Conservation (phyloP, 2,329 filamentous ascomycete species). For the Neospermospora avenae region DNA sequence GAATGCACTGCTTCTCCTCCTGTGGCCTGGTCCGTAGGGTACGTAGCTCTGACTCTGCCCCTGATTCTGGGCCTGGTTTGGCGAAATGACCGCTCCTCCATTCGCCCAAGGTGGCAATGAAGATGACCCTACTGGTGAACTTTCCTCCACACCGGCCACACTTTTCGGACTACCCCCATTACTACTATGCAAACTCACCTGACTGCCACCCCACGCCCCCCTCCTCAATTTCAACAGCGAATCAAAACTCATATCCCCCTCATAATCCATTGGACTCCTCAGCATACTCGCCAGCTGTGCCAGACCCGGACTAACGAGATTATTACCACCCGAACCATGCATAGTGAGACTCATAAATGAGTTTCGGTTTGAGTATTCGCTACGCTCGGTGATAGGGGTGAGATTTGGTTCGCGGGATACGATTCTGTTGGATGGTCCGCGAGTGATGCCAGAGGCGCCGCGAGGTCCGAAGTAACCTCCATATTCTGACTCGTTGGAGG, state of each 20-base stretch:
- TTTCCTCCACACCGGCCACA: constrained; percentile 25
- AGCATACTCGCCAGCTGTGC: constrained; percentile 68
- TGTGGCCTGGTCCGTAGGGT: constrained; percentile 8
- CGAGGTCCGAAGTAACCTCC: constrained; percentile 88
- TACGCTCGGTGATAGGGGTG: constrained; percentile 93
- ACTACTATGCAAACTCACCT: constrained; percentile 64
- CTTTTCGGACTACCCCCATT: constrained; percentile 37
- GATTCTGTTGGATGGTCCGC: constrained; percentile 69
- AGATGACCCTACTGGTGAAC: constrained; percentile 25
- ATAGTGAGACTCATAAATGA: constrained; percentile 63
- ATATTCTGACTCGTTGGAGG: constrained; percentile 46
- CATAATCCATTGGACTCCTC: constrained; percentile 49
- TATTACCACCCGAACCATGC: constrained; percentile 40
- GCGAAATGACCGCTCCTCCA: background rate
- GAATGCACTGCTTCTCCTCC: constrained; percentile 28
- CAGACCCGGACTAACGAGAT: constrained; percentile 67
- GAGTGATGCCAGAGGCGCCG: constrained; percentile 55
- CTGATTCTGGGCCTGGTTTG: background rate
- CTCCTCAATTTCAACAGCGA: constrained; percentile 67
- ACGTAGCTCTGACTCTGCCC: background rate
- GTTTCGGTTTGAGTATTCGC: constrained; percentile 93
- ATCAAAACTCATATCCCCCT: constrained; percentile 65
- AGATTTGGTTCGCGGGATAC: constrained; percentile 84
- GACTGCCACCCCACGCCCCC: constrained; percentile 78
- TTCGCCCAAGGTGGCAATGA: constrained; percentile 28